These are phyloP conservation scores for Ustilago loliicola DNA, from an alignment of 1,284 basidiomycete species.

Conservation along the genomic window DNA sequence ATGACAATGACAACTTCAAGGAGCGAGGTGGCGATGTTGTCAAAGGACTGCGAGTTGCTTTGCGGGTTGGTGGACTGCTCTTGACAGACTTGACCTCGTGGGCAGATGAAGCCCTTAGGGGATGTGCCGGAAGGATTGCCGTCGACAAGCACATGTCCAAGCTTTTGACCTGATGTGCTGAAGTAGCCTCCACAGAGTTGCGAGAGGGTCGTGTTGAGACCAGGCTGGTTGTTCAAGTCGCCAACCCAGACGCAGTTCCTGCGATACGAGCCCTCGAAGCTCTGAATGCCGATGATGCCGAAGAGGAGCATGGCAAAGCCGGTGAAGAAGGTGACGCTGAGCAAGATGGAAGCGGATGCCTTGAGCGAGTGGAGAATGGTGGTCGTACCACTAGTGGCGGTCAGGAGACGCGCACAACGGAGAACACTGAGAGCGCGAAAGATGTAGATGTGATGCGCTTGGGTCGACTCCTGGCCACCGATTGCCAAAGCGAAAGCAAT, in stretches of 20 bases:
- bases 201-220: conserved; percentile 56
- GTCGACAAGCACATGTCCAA: conserved; percentile 34
- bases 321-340: conserved; percentile 90
- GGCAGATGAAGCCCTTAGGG: conserved; percentile 69
- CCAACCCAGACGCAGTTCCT: conserved; percentile 67
- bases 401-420: conserved; percentile 83
- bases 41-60: conserved; percentile 83
- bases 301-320: conserved; percentile 90
- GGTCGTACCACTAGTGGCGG: conserved; percentile 90
- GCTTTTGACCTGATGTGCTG: conserved; percentile 26
- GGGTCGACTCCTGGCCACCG: conserved; percentile 77
- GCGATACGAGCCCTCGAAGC: conserved; percentile 68
- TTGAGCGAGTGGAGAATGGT: conserved; percentile 96
- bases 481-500: conserved; percentile 79
- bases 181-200: conserved; percentile 67
- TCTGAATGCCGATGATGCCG: conserved; percentile 73
- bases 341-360: conserved; percentile 86
- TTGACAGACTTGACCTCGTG: conserved; percentile 68
- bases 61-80: conserved; percentile 76
- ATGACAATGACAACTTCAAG: conserved; percentile 89
- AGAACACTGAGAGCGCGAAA: conserved; percentile 92
- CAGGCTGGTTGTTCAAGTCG: conserved; percentile 54
- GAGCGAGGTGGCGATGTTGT: conserved; percentile 85
- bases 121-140: conserved; percentile 29
- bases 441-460: conserved; percentile 81